Evolutionary conservation across 345 rosid species (phyloP), one percentile per base, ranked within the genome.

Genomic region (Lepidium sativum): DNA sequence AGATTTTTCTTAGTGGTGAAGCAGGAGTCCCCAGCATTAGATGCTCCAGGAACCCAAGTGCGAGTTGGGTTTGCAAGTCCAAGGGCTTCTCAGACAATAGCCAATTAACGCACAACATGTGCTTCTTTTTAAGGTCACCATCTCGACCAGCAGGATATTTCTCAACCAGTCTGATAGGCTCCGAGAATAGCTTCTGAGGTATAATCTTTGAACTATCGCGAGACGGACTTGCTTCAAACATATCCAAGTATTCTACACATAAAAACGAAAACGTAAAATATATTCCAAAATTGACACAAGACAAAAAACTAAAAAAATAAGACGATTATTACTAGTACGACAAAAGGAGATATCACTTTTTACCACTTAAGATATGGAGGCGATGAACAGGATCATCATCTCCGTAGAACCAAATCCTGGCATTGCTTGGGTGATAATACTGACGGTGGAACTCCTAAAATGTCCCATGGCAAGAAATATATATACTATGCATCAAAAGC

Each of bases 381-480:
- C 97, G 98, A 47, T 87, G 91, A 68, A 48, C 55, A 31, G 88
- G 84, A 79, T 92, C 92, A 74, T 92, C 98, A 80, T 92, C 87
- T 61, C 98, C 98, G 76, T 87, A 92, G 78, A 92, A 92, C 97
- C 98, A 92, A 66, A 92, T 89, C 73, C 96, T 82, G 37, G 96
- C 85, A 73, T 92, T 92, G 84, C 96, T 89, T 23, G 97, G 98
- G 72, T 89, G 97, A 79, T 92, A 92, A 72, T 72, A 87, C 82
- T 87, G 87, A 18, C 81, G 55, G 67, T 92, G 98, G 66, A 92
- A 92, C 56, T 92, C 98, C 98, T 92, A 82, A 16, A 67, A 44
- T 70, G 48, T 35, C 31, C 41, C 29, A 69, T 11, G 20, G 37
- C 54, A 43, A 58, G 33, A 65, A 33, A 49, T 8, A 21, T 38